Conservation (phyloP, 768 basidiomycete genomes). For the Termitomyces bulborhizus region DNA sequence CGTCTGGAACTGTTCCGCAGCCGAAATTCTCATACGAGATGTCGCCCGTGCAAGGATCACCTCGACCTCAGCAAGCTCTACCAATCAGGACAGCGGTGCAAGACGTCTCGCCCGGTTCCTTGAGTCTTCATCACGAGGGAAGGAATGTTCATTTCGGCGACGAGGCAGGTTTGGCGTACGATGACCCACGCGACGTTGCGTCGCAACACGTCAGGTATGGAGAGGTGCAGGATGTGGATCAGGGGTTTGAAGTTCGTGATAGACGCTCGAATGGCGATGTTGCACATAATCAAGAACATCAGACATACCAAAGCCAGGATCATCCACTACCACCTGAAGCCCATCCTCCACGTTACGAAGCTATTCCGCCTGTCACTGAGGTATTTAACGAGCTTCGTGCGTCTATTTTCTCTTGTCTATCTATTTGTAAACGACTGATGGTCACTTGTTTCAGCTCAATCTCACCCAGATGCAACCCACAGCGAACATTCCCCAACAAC, state of each 20-base stretch:
- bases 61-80: slow-evolving; percentile 28
- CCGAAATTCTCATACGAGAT: slow-evolving; percentile 2
- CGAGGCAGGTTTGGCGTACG: slow-evolving; percentile 32
- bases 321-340: background rate
- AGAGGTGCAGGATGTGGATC: slow-evolving; percentile 31
- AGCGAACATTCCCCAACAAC: slow-evolving; percentile 2
- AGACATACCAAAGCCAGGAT: background rate
- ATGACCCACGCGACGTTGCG: slow-evolving; percentile 7
- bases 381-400: background rate
- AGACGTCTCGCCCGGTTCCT: background rate
- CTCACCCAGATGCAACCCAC: background rate
- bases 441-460: background rate
- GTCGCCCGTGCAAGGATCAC: slow-evolving; percentile 17
- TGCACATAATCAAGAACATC: background rate
- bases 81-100: slow-evolving; percentile 25
- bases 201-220: slow-evolving; percentile 40
- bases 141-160: slow-evolving; percentile 19
- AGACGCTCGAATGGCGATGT: background rate
- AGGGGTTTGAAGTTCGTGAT: slow-evolving; percentile 24
- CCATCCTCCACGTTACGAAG: slow-evolving; percentile 13
- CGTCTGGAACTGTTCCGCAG: slow-evolving; percentile 3
- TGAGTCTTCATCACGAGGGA: slow-evolving; percentile 17
- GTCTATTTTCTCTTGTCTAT: background rate
- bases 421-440: background rate
- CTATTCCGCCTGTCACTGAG: slow-evolving; percentile 1